Evolutionary conservation across 108 stramenopile species (phyloP).

Genomic region (Skeletonema costatum): DNA sequence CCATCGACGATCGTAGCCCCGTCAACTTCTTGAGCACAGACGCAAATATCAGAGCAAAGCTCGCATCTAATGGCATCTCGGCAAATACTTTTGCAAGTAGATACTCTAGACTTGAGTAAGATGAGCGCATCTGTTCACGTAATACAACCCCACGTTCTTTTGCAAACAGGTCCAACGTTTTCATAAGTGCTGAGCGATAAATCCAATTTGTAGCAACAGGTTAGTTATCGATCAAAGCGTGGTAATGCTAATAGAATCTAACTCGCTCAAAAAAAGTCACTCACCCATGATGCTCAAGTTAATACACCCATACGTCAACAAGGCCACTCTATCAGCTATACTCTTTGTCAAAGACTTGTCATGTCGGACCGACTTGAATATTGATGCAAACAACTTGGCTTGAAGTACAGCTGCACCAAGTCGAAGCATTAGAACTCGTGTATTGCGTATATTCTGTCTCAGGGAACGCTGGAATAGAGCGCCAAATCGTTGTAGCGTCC

Average conservation of each 20-base stretch:
- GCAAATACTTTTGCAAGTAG: constrained; percentile 82
- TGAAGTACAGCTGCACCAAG: constrained; percentile 58
- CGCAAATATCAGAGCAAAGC: constrained; percentile 71
- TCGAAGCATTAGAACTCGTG: constrained; percentile 56
- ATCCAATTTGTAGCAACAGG: too few relatives aligned
- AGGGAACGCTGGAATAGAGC: constrained; percentile 70
- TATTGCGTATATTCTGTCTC: constrained; percentile 79
- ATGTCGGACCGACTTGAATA: constrained; percentile 65
- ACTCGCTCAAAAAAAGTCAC: too few relatives aligned
- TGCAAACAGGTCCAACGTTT: constrained; percentile 79
- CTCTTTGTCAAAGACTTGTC: constrained; percentile 66
- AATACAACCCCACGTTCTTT: constrained; percentile 76
- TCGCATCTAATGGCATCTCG: constrained; percentile 77
- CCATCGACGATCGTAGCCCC: constrained; percentile 63
- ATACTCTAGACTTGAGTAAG: constrained; percentile 81
- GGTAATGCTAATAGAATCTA: too few relatives aligned
- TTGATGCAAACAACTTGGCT: constrained; percentile 62
- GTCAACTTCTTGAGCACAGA: constrained; percentile 58
- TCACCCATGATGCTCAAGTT: constrained; percentile 66
- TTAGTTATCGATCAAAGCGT: too few relatives aligned
- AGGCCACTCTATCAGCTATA: constrained; percentile 81
- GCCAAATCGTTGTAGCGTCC: constrained; percentile 41
- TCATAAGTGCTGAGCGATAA: constrained; percentile 55
- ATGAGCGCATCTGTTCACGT: constrained; percentile 72
- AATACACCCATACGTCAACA: constrained; percentile 78